These are phyloP conservation scores for Aspergillus affinis DNA, from an alignment of 495 filamentous ascomycete species.

Conservation along the genomic window DNA sequence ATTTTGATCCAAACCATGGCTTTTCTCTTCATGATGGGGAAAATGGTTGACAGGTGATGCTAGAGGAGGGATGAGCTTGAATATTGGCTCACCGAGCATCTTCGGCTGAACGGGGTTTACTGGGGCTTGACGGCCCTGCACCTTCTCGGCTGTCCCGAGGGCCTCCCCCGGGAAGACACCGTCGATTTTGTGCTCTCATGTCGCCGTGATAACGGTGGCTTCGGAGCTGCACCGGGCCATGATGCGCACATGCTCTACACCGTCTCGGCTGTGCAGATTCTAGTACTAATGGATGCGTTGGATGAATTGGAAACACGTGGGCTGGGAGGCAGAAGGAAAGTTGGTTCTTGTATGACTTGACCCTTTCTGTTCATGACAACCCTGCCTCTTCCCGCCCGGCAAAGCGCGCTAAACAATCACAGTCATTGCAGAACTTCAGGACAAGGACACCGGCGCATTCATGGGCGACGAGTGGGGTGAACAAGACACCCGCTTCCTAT, in stretches of 20 bases:
- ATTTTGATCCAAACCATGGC: slow-evolving; percentile 19
- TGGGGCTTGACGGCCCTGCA: slow-evolving; percentile 92
- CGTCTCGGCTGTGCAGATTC: slow-evolving; percentile 87
- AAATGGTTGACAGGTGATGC: slow-evolving; percentile 38
- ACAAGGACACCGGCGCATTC: slow-evolving; percentile 78
- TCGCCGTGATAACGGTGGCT: slow-evolving; percentile 82
- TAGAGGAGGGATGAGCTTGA: slow-evolving; percentile 89
- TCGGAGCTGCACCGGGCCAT: slow-evolving; percentile 90
- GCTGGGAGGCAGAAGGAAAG: slow-evolving; percentile 63
- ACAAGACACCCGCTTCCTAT: slow-evolving; percentile 90
- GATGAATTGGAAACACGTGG: slow-evolving; percentile 73
- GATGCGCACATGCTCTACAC: slow-evolving; percentile 96
- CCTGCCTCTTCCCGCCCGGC: neutral
- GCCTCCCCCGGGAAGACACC: slow-evolving; percentile 75
- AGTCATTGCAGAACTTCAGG: slow-evolving; percentile 83
- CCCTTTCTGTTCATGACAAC: neutral
- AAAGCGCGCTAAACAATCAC: slow-evolving; percentile 23
- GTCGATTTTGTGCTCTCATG: slow-evolving; percentile 92
- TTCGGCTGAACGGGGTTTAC: slow-evolving; percentile 91
- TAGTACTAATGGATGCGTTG: slow-evolving; percentile 80
- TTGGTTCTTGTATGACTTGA: slow-evolving; percentile 64
- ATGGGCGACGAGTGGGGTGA: slow-evolving; percentile 96
- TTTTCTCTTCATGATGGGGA: slow-evolving; percentile 23
- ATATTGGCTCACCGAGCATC: slow-evolving; percentile 95
- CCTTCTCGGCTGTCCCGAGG: slow-evolving; percentile 76